Evolutionary conservation across 345 rosid genomes (phyloP).

Genomic region (Eucalyptus sp.): DNA sequence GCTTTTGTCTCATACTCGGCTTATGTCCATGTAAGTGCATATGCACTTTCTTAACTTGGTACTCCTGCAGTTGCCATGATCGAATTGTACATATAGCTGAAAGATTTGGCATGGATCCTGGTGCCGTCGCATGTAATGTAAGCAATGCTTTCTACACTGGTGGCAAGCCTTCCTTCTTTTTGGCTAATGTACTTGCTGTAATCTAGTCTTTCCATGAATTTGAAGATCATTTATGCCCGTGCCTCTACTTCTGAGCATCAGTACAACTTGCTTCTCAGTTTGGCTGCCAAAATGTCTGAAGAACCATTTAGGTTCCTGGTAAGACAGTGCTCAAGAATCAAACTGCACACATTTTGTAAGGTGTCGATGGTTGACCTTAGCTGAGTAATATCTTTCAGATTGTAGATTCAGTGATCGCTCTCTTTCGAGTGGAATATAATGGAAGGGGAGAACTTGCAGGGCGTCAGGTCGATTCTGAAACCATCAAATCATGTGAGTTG

Average conservation of each 20-base stretch:
- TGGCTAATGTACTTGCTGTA: neutral
- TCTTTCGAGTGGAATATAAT: neutral
- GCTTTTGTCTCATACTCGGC: neutral
- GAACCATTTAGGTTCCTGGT: neutral
- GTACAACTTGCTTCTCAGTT: neutral
- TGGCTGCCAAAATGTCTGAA: neutral
- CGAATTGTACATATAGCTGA: neutral
- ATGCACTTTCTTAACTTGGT: constrained; percentile 16
- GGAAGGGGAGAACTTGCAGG: neutral
- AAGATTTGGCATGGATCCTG: neutral
- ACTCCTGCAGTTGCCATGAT: neutral
- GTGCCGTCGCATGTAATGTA: neutral
- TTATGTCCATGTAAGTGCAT: neutral
- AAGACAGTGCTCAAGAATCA: neutral
- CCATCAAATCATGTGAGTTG: neutral
- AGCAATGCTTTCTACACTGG: neutral
- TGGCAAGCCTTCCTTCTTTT: neutral
- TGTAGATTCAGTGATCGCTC: neutral
- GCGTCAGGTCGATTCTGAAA: neutral
- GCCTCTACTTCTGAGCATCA: neutral
- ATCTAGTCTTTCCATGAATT: neutral
- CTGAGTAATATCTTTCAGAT: neutral
- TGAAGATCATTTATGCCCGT: neutral
- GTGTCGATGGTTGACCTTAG: neutral
- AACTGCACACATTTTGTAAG: neutral